phyloP scores from a whole-genome alignment of 2,329 filamentous ascomycete species.

The Thelonectria blattea region DNA sequence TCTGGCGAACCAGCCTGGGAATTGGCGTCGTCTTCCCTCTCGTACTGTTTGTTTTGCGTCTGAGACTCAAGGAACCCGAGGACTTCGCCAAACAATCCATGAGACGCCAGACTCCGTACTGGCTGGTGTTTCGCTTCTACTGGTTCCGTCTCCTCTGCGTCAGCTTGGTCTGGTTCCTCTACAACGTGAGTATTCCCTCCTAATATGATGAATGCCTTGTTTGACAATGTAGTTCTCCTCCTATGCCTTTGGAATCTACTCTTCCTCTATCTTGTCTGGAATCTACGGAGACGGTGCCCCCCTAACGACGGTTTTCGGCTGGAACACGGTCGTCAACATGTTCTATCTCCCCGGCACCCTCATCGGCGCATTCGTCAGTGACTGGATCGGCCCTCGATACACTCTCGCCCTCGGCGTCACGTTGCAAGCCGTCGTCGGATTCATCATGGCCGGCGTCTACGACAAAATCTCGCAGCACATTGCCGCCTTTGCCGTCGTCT shows the following conservation, averaged over 20 bases:
- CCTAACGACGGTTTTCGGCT: slow-evolving; percentile 81
- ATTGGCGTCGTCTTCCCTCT: slow-evolving; percentile 80
- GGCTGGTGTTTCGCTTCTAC: slow-evolving; percentile 68
- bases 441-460: slow-evolving; percentile 87
- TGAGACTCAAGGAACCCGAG: slow-evolving; percentile 79
- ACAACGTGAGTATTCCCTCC: slow-evolving; percentile 59
- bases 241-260: slow-evolving; percentile 88
- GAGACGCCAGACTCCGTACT: slow-evolving; percentile 64
- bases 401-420: slow-evolving; percentile 74
- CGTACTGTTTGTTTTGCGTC: slow-evolving; percentile 71
- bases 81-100: slow-evolving; percentile 76
- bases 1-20: slow-evolving; percentile 83
- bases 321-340: slow-evolving; percentile 86
- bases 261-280: slow-evolving; percentile 72
- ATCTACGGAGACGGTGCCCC: slow-evolving; percentile 65
- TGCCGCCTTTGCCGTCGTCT: slow-evolving; percentile 47
- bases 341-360: slow-evolving; percentile 89
- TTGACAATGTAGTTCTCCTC: slow-evolving; percentile 66
- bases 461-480: slow-evolving; percentile 64
- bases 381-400: slow-evolving; percentile 79
- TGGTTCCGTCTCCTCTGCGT: slow-evolving; percentile 74
- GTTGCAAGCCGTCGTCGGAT: slow-evolving; percentile 79
- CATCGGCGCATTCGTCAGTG: slow-evolving; percentile 76
- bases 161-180: slow-evolving; percentile 83
- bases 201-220: neutral